Conservation (phyloP, 495 filamentous ascomycete genomes). For the Aspergillus wentii region DNA sequence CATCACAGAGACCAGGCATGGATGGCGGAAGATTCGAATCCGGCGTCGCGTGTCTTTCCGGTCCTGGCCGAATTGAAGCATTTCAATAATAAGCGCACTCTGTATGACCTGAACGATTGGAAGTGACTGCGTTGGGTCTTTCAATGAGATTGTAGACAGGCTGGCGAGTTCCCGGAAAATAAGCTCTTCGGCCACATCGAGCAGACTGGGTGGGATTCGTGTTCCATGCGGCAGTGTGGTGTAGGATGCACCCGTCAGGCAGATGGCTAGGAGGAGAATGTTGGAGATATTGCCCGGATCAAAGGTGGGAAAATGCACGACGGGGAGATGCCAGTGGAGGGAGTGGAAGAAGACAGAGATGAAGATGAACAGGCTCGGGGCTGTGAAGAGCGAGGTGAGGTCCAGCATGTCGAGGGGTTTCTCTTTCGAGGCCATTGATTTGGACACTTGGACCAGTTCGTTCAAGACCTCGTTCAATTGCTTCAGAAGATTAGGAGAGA, state of each 20-base stretch:
- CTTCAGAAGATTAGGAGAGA: conserved; percentile 22
- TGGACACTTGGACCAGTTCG: conserved; percentile 29
- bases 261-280: conserved; percentile 28
- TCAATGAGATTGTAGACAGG: conserved; percentile 11
- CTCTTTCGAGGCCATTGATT: conserved; percentile 20
- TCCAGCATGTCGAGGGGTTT: conserved; percentile 17
- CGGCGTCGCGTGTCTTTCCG: conserved; percentile 27
- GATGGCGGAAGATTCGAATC: conserved; percentile 34
- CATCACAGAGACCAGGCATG: conserved; percentile 30
- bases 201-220: conserved; percentile 19
- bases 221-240: conserved; percentile 18
- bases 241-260: conserved; percentile 29
- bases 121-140: conserved; percentile 7
- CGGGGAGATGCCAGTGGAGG: conserved; percentile 33
- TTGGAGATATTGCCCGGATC: conserved; percentile 31
- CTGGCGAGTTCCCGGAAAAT: conserved; percentile 27
- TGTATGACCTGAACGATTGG: conserved; percentile 28
- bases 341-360: conserved; percentile 37
- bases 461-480: conserved; percentile 25
- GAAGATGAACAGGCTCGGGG: conserved; percentile 27
- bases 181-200: conserved; percentile 35
- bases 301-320: conserved; percentile 37
- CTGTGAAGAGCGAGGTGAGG: conserved; percentile 21
- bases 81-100: conserved; percentile 33
- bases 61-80: conserved; percentile 36